A percentile compares a stretch with the other conserved stretches of the same genome.
phyloP scores from a whole-genome alignment of 2,329 filamentous ascomycete species.

The Diplodia mutila region DNA sequence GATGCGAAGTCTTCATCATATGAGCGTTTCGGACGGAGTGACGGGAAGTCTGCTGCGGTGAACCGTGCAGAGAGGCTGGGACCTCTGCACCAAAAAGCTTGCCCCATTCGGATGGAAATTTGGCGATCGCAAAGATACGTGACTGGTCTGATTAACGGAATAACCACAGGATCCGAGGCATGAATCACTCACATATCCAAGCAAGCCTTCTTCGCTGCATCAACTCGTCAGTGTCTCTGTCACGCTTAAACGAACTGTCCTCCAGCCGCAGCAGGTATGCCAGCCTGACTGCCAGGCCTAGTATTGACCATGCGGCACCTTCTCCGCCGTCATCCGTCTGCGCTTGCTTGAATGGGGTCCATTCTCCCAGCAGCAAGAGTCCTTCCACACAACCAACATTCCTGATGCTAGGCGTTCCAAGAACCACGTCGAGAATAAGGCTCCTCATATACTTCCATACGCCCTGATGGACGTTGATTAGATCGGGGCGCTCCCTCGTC shows the following conservation, averaged over 20 bases:
- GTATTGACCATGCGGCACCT: conserved; percentile 25
- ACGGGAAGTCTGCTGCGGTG: conserved; percentile 26
- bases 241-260: conserved; percentile 23
- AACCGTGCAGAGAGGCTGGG: conserved; percentile 24
- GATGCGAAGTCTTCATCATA: conserved; percentile 27
- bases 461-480: not conserved
- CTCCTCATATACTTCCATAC: conserved; percentile 25
- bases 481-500: conserved; percentile 25
- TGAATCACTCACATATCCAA: conserved; percentile 23
- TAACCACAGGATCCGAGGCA: no score
- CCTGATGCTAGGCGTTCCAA: conserved; percentile 20
- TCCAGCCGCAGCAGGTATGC: conserved; percentile 27
- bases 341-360: conserved; percentile 21
- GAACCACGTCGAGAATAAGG: conserved; percentile 23
- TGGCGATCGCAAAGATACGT: conserved; percentile 26
- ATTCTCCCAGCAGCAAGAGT: conserved; percentile 25
- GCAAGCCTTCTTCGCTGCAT: conserved; percentile 25
- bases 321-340: conserved; percentile 25
- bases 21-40: conserved; percentile 23
- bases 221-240: conserved; percentile 17
- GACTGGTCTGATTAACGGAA: not conserved
- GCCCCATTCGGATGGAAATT: conserved; percentile 27
- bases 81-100: conserved; percentile 27
- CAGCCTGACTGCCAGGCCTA: conserved; percentile 26
- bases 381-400: conserved; percentile 27